Base-by-base conservation (phyloP, 1,284 basidiomycete species). In the Cutaneotrichosporon spelunceum region DNA sequence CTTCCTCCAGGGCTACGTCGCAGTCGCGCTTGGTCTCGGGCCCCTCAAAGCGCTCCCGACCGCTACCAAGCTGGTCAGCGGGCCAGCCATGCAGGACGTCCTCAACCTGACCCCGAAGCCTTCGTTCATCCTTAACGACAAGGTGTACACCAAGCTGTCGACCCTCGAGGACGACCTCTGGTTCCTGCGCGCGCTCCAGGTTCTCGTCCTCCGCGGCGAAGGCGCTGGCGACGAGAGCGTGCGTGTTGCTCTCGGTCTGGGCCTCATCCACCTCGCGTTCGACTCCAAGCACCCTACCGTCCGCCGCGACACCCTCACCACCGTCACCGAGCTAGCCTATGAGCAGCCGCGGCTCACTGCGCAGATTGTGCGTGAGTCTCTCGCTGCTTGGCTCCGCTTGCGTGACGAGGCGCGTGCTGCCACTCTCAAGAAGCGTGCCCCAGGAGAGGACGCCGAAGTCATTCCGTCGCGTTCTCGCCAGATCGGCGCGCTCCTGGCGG, bases 91-190 rank as follows among this genome's bases (percentile, higher is more conserved):
- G 39, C 68, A 77, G 30, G 67, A 63, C 7, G 65, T 81, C 26
- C 69, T 78, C 2, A 74, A 82, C 1, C 75, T 82, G 7, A 64
- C 72, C 6, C 78, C 79, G 19, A 95, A 92, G 72, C 89, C 91
- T 0, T 88, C 88, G 1, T 95, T 95, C 79, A 74, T 96, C 44
- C 72, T 94, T 23, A 91, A 86, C 84, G 91, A 93, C 60, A 93
- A 90, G 76, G 86, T 90, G 0, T 93, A 92, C 72, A 84, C 87
- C 60, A 92, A 90, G 74, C 70, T 88, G 6, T 79, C 80, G 6
- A 83, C 85, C 6, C 70, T 78, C 0, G 85, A 86, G 21, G 92
- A 94, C 33, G 86, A 91, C 66, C 72, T 70, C 19, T 95, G 93
- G 93, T 78, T 95, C 4, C 79, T 91, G n/a, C 83, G 87, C 30